Conservation (phyloP, 306 rosid species). For the Hippophae tibetana region DNA sequence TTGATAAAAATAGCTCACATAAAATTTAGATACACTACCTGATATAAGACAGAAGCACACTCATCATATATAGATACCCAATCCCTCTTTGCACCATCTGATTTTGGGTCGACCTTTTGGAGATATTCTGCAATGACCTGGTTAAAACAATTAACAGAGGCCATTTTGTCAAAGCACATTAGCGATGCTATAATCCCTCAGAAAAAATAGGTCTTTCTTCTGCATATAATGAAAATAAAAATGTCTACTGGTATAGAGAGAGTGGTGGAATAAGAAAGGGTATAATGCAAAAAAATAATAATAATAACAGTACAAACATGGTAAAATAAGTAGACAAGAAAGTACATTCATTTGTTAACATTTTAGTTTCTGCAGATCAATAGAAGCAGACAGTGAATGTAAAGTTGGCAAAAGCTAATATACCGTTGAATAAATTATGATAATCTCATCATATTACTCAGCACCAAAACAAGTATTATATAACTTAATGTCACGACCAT, state of each 20-base stretch:
- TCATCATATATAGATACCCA: conserved; percentile 99
- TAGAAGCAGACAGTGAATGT: conserved; percentile 6
- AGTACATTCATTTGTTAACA: too few species aligned
- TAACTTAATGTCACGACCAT: too few species aligned
- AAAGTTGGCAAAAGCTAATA: neutral
- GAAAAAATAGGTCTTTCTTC: too few species aligned
- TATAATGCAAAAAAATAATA: too few species aligned
- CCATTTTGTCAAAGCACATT: neutral
- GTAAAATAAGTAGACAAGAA: too few species aligned
- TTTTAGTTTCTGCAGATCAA: conserved; percentile 8
- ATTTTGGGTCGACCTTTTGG: conserved; percentile 94
- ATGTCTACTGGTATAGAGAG: too few species aligned
- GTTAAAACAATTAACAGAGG: conserved; percentile 6
- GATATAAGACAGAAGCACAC: conserved; percentile 88
- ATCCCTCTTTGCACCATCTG: conserved; percentile 98
- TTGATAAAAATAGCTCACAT: too few species aligned
- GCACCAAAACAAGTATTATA: conserved; percentile 4
- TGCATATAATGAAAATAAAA: too few species aligned
- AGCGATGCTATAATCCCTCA: neutral
- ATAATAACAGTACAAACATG: too few species aligned
- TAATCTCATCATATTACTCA: conserved; percentile 5
- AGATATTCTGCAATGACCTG: conserved; percentile 97
- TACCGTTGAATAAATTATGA: neutral
- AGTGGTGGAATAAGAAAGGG: too few species aligned
- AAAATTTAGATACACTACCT: conserved; percentile 35